Conservation (phyloP, 148 eudicot genomes). For the Rhododendron molle region DNA sequence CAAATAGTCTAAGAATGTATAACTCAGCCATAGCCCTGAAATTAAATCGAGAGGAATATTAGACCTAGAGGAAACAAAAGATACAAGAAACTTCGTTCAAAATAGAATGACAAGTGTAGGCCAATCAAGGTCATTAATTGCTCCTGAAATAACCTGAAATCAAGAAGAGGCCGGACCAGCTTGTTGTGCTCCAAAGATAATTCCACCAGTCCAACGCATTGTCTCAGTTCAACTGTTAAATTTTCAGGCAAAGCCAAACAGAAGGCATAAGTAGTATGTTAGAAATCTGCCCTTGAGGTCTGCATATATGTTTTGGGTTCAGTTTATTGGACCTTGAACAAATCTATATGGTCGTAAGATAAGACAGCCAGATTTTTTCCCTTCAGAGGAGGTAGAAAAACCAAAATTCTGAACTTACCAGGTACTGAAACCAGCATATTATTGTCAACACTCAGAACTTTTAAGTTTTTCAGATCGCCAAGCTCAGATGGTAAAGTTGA, state of each 20-base stretch:
- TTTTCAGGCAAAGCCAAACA: conserved; percentile 16
- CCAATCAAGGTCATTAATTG: conserved; percentile 8
- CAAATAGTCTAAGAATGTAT: conserved; percentile 82
- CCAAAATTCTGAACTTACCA: conserved; percentile 42
- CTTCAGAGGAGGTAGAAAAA: background rate
- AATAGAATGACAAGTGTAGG: background rate
- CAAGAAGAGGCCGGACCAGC: conserved; percentile 89
- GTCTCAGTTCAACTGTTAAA: conserved; percentile 77
- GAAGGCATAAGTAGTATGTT: background rate
- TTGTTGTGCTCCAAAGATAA: conserved; percentile 97
- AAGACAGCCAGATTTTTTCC: background rate
- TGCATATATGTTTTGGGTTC: background rate
- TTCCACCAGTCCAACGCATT: conserved; percentile 92
- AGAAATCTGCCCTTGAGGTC: background rate
- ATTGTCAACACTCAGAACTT: conserved; percentile 81
- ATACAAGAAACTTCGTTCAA: background rate
- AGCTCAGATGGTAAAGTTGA: conserved; percentile 83
- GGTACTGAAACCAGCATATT: conserved; percentile 88
- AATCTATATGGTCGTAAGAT: background rate
- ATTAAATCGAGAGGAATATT: conserved; percentile 21
- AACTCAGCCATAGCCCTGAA: conserved; percentile 92
- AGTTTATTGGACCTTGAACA: background rate
- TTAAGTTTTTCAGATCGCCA: conserved; percentile 73
- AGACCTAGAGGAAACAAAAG: conserved; percentile 6
- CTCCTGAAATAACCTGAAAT: conserved; percentile 71